A percentile compares a stretch with the other conserved stretches of the same genome.
These are phyloP conservation scores for Thraustotheca clavata DNA, from an alignment of 352 stramenopile species.

Conservation along the genomic window DNA sequence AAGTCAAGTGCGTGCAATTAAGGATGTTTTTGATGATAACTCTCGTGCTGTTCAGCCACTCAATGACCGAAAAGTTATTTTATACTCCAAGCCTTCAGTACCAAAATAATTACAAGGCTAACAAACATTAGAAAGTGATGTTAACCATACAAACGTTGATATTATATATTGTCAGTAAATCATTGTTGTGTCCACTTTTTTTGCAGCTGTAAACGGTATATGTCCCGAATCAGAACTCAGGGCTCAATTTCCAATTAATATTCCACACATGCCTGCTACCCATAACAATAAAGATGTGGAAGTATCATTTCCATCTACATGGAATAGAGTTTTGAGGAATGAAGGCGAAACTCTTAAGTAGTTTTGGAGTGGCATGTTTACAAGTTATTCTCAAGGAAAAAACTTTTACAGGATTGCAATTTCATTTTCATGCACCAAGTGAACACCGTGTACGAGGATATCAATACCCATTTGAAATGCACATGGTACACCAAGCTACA, in stretches of 20 bases:
- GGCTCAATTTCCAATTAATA: slow-evolving; percentile 10
- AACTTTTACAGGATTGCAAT: slow-evolving; percentile 25
- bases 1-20: slow-evolving; percentile 42
- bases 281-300: slow-evolving; percentile 1
- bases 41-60: slow-evolving; percentile 39
- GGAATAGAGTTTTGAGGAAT: not conserved
- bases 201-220: not conserved
- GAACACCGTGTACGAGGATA: slow-evolving; percentile 36
- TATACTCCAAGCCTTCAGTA: no score
- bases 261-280: not conserved
- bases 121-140: no score
- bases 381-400: slow-evolving; percentile 24
- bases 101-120: no score
- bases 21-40: slow-evolving; percentile 35
- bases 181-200: not conserved
- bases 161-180: no score
- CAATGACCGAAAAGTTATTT: slow-evolving; percentile 4
- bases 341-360: slow-evolving; percentile 8
- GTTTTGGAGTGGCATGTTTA: not conserved
- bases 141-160: no score
- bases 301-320: not conserved
- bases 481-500: slow-evolving; percentile 39
- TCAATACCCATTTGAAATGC: slow-evolving; percentile 27
- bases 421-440: slow-evolving; percentile 37
- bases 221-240: not conserved